Evolutionary conservation across 2,329 filamentous ascomycete genomes (phyloP), one percentile per base, ranked within the genome.

Genomic region (Coleophoma cylindrospora): DNA sequence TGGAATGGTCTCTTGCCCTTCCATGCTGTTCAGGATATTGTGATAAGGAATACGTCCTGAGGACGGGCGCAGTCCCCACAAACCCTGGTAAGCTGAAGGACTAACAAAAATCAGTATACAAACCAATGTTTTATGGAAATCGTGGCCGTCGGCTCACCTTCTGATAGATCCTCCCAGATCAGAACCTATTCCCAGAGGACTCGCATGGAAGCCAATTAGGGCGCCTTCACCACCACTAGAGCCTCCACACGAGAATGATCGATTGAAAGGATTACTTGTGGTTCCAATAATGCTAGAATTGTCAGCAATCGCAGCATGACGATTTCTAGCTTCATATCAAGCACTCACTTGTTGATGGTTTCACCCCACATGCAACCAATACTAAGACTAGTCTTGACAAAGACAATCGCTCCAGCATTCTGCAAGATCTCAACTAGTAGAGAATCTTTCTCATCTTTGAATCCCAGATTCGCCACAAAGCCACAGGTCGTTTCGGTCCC

Each of bases 161-260:
- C 36, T 7, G 15, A 38, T 38, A 9, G 36, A 38, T 8, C 74
- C 74, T 4, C 72, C 74, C 45, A 85, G 75, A 62, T 86, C 82
- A 0, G 80, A 83, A 0, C 79, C 80, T n/a, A 84, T 70, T 2
- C 83, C 83, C 2, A 85, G 57, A 47, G 80, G 70, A 33, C 71
- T 58, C 13, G 54, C 60, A 21, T 73, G 70, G 68, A 85, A 74
- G 4, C 74, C 76, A 22, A 85, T 60, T 13, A 85, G 65, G 0
- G 76, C 79, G 0, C 74, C 81, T 61, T 86, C 83, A 12, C 84
- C 84, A 13, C 84, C 84, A 1, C 77, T 79, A 11, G 74, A 78
- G 4, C 84, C 84, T 13, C 84, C 84, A 1, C 78, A 75, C 0
- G 80, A 81, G 19, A 80, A 66, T 19, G 71, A 66, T 8, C 75